A percentile compares a stretch with the other conserved stretches of the same genome.
These are phyloP conservation scores for Trichosanthes cucumerina DNA, from an alignment of 306 rosid genomes.

Conservation along the genomic window DNA sequence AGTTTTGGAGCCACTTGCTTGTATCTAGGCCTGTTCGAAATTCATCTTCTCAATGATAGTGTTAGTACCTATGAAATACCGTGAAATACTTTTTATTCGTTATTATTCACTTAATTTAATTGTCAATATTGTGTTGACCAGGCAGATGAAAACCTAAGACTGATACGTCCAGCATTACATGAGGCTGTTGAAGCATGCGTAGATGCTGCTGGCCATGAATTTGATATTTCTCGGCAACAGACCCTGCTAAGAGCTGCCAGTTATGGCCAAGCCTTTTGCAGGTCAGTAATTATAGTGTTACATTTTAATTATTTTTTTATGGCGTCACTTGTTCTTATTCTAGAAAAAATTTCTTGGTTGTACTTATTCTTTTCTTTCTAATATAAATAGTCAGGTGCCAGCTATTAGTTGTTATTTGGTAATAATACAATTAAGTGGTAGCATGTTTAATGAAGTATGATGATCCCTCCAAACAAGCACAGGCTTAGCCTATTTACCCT, in stretches of 20 bases:
- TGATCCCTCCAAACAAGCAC: background rate
- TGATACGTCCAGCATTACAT: constrained; percentile 68
- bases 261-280: constrained; percentile 97
- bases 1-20: background rate
- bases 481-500: background rate
- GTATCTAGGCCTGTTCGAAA: background rate
- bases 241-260: constrained; percentile 93
- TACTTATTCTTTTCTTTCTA: background rate
- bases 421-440: background rate
- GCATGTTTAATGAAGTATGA: background rate
- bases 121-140: constrained; percentile 27
- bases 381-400: background rate
- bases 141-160: constrained; percentile 98
- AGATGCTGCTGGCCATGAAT: constrained; percentile 94
- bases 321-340: background rate
- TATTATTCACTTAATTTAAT: constrained; percentile 11
- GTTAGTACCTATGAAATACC: background rate
- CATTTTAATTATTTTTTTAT: background rate
- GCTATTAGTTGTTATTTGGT: constrained; percentile 1
- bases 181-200: constrained; percentile 97
- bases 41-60: background rate
- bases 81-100: constrained; percentile 2
- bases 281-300: constrained; percentile 31
- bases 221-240: constrained; percentile 67
- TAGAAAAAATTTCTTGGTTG: background rate